Evolutionary conservation across 2,329 filamentous ascomycete genomes (phyloP).

Genomic region (Fusarium caatingaense): DNA sequence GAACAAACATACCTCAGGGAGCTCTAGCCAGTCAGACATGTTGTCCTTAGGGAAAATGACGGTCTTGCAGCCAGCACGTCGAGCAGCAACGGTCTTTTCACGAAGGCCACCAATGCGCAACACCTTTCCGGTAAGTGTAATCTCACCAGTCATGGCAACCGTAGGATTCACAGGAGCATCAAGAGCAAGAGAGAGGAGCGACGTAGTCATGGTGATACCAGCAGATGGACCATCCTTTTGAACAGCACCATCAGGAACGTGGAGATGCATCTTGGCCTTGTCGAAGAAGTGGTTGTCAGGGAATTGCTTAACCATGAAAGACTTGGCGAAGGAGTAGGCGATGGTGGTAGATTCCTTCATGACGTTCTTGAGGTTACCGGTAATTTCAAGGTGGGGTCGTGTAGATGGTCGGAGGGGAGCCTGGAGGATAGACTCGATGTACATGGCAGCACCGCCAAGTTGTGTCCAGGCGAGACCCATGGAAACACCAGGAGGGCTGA

Average conservation of each 20-base stretch:
- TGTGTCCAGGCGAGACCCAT: slow-evolving; percentile 99
- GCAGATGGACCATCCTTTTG: slow-evolving; percentile 94
- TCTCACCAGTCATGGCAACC: slow-evolving; percentile 96
- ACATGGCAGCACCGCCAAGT: slow-evolving; percentile 95
- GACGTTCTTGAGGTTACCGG: slow-evolving; percentile 92
- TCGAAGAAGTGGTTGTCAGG: slow-evolving; percentile 96
- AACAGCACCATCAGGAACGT: slow-evolving; percentile 96
- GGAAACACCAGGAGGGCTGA: slow-evolving; percentile 90
- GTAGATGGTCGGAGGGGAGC: slow-evolving; percentile 79
- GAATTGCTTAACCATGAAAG: slow-evolving; percentile 85
- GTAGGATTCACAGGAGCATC: slow-evolving; percentile 83
- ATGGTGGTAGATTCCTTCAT: slow-evolving; percentile 99
- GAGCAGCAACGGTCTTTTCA: slow-evolving; percentile 97
- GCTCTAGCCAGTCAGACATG: slow-evolving; percentile 94
- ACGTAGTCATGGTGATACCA: slow-evolving; percentile 98
- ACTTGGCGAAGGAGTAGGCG: slow-evolving; percentile 95
- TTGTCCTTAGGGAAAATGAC: slow-evolving; percentile 97
- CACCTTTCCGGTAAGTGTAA: slow-evolving; percentile 97
- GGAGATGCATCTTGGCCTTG: slow-evolving; percentile 92
- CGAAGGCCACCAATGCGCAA: slow-evolving; percentile 91
- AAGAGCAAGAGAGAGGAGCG: slow-evolving; percentile 85
- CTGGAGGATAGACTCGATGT: slow-evolving; percentile 96
- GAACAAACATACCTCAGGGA: slow-evolving; percentile 82
- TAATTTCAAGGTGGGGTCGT: slow-evolving; percentile 85
- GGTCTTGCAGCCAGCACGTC: slow-evolving; percentile 90